Percentiles rank a stretch among this genome's conserved stretches.
phyloP scores from a whole-genome alignment of 805 yeast species.

The Hanseniaspora taiwanica region DNA sequence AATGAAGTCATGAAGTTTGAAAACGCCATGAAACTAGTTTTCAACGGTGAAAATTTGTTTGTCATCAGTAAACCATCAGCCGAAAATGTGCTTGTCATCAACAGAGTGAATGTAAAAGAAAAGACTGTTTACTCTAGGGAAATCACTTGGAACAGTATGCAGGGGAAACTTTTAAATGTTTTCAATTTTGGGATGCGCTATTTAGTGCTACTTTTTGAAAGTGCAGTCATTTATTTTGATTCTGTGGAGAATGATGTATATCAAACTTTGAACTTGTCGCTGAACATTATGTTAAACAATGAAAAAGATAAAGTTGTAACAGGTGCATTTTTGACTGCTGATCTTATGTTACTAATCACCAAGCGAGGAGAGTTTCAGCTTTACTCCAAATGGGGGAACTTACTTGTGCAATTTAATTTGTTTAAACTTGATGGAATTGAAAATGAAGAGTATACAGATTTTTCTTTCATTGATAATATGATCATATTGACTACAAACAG shows the following conservation, averaged over 20 bases:
- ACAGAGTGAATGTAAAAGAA: too few relatives aligned
- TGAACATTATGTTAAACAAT: slow-evolving; percentile 3
- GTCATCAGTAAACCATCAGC: too few relatives aligned
- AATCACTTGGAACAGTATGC: slow-evolving; percentile 3
- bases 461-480: slow-evolving; percentile 9
- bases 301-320: slow-evolving; percentile 3
- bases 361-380: slow-evolving; percentile 13
- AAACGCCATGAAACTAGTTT: slow-evolving; percentile 11
- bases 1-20: slow-evolving; percentile 14
- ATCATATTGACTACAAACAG: slow-evolving; percentile 10
- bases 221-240: slow-evolving; percentile 12
- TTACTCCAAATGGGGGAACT: slow-evolving; percentile 18
- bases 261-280: slow-evolving; percentile 1
- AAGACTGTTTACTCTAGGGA: slow-evolving; percentile 7
- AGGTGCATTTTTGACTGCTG: slow-evolving; percentile 12
- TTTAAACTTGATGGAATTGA: slow-evolving; percentile 14
- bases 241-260: slow-evolving; percentile 8
- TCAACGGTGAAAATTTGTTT: slow-evolving; percentile 11
- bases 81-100: too few relatives aligned
- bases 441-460: slow-evolving; percentile 6
- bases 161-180: slow-evolving; percentile 3
- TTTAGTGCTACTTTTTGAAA: slow-evolving; percentile 10
- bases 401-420: slow-evolving; percentile 5
- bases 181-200: slow-evolving; percentile 8
- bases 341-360: slow-evolving; percentile 13